These are phyloP conservation scores for Sabuloglossum arenarium DNA, from an alignment of 495 filamentous ascomycete genomes.

Conservation along the genomic window DNA sequence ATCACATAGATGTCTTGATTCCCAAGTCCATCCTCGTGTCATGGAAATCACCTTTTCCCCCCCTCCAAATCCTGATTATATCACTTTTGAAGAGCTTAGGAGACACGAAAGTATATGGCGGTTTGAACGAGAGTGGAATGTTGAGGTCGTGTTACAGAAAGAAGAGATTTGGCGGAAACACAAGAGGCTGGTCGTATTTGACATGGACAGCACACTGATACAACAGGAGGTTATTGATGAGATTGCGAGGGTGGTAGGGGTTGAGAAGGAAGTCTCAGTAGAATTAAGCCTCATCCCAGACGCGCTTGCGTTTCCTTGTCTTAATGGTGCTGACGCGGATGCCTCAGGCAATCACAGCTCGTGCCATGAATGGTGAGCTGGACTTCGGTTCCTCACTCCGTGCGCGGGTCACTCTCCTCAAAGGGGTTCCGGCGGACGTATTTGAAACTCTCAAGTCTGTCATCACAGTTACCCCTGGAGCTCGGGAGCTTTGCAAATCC, in stretches of 20 bases:
- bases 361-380: constrained; percentile 93
- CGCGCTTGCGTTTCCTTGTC: neutral
- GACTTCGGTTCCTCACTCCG: constrained; percentile 71
- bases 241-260: constrained; percentile 60
- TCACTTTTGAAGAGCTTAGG: constrained; percentile 45
- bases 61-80: constrained; percentile 41
- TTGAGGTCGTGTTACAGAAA: constrained; percentile 54
- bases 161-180: constrained; percentile 54
- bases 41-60: constrained; percentile 53
- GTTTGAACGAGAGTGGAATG: constrained; percentile 72
- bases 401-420: constrained; percentile 58
- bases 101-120: constrained; percentile 62
- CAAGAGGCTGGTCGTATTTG: constrained; percentile 73
- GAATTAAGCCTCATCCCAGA: constrained; percentile 6
- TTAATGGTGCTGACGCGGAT: neutral
- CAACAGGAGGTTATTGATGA: constrained; percentile 93
- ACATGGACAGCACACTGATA: constrained; percentile 96
- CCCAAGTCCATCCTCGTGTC: constrained; percentile 36
- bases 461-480: constrained; percentile 65
- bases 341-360: constrained; percentile 48
- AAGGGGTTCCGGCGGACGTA: constrained; percentile 56
- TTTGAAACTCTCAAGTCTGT: constrained; percentile 56
- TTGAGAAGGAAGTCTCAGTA: constrained; percentile 44
- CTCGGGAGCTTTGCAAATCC: constrained; percentile 43
- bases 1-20: constrained; percentile 50